A percentile compares a stretch with the other conserved stretches of the same genome.
Conservation (phyloP, 495 filamentous ascomycete genomes). For the Penicillium egyptiacum region DNA sequence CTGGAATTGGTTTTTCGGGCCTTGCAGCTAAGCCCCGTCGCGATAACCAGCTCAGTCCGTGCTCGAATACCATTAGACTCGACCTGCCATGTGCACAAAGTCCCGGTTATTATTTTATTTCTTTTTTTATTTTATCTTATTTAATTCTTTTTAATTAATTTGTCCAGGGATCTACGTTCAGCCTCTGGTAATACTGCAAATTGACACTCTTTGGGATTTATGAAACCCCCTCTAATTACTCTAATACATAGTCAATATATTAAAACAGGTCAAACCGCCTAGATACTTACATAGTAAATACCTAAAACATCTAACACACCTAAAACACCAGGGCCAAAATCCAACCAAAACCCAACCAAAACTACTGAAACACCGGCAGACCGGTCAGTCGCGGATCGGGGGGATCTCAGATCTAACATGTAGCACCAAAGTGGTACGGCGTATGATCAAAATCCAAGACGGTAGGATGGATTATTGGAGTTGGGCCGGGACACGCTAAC, state of each 20-base stretch:
- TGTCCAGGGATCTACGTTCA: slow-evolving; percentile 6
- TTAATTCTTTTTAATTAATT: slow-evolving; percentile 12
- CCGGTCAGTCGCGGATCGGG: slow-evolving; percentile 10
- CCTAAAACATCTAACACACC: background rate
- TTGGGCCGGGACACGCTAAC: slow-evolving; percentile 14
- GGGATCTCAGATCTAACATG: slow-evolving; percentile 13
- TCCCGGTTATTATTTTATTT: slow-evolving; percentile 5
- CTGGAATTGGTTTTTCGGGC: slow-evolving; percentile 21
- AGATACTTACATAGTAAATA: too few relatives aligned
- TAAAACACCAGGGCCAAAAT: background rate
- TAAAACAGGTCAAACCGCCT: background rate
- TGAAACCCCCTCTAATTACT: background rate
- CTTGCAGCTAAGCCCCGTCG: slow-evolving; percentile 40
- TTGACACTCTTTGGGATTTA: background rate
- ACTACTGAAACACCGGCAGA: slow-evolving; percentile 5
- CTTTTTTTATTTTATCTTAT: slow-evolving; percentile 5
- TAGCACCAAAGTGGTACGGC: slow-evolving; percentile 8
- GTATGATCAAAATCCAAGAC: slow-evolving; percentile 7
- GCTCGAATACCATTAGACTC: slow-evolving; percentile 21
- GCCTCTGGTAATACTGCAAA: slow-evolving; percentile 4
- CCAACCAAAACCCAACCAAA: background rate
- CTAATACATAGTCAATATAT: background rate
- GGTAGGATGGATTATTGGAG: slow-evolving; percentile 9
- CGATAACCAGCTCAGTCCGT: slow-evolving; percentile 35
- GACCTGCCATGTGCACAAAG: slow-evolving; percentile 18